Evolutionary conservation across 2,329 filamentous ascomycete genomes (phyloP).

Genomic region (Hypoxylon rubiginosum): DNA sequence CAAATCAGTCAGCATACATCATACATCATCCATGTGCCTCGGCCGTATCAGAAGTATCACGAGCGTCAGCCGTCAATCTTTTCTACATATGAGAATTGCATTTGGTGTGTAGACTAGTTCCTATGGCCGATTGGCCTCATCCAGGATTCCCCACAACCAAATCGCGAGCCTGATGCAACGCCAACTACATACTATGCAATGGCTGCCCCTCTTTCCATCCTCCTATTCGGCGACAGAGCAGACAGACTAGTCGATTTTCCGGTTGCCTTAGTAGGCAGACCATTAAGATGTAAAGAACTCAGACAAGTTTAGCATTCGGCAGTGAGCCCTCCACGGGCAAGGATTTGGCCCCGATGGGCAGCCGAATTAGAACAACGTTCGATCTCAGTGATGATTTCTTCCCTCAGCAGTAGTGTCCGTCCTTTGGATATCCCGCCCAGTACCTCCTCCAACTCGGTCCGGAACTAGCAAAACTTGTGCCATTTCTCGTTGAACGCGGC

Average conservation of each 20-base stretch:
- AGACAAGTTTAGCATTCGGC: not conserved
- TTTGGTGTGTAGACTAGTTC: not conserved
- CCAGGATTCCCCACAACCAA: conserved; percentile 25
- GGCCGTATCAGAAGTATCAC: conserved; percentile 10
- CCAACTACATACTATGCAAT: not conserved
- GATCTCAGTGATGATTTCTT: no score
- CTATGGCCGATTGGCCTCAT: conserved; percentile 12
- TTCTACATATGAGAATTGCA: conserved; percentile 18
- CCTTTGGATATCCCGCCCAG: no score
- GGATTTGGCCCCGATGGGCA: no score
- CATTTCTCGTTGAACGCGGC: no score
- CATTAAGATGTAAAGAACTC: not conserved
- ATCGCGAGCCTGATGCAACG: conserved; percentile 18
- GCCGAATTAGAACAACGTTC: no score
- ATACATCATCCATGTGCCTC: not conserved
- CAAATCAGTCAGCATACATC: not conserved
- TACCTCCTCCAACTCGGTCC: no score
- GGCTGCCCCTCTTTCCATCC: not conserved
- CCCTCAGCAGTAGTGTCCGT: no score
- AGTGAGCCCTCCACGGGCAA: not conserved
- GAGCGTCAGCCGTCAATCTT: conserved; percentile 28
- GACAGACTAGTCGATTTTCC: not conserved
- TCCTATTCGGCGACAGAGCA: not conserved
- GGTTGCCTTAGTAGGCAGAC: not conserved
- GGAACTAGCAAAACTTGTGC: no score